Conservation (phyloP, 257 asterid species). For the Nicotiana undulata region DNA sequence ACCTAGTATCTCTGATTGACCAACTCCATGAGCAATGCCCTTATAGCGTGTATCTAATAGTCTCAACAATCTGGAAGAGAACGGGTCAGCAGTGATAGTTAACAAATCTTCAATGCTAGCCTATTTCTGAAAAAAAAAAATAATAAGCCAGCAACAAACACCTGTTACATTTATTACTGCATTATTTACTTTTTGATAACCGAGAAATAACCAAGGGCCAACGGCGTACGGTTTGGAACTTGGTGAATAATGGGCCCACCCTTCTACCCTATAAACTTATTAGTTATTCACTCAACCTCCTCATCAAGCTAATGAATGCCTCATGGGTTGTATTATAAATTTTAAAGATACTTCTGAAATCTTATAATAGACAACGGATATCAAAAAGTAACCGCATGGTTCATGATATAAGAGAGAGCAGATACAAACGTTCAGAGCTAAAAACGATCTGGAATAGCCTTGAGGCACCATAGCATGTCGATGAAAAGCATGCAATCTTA, state of each 20-base stretch:
- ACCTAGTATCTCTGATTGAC: slow-evolving; percentile 91
- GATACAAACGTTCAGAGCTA: neutral
- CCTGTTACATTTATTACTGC: neutral
- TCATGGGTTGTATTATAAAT: neutral
- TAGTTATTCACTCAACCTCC: neutral
- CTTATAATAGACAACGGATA: neutral
- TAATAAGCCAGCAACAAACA: neutral
- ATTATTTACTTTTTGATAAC: neutral
- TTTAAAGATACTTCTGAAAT: neutral
- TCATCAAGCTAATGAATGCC: slow-evolving; percentile 3
- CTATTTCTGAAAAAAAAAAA: neutral
- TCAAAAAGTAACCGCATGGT: neutral
- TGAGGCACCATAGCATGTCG: neutral
- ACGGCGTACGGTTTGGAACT: neutral
- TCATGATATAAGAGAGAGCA: neutral
- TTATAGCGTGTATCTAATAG: slow-evolving; percentile 77
- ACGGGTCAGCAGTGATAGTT: neutral
- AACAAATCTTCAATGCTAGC: neutral
- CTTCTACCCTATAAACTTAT: neutral
- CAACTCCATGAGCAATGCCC: slow-evolving; percentile 98
- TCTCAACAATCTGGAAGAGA: slow-evolving; percentile 63
- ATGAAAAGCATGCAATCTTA: neutral
- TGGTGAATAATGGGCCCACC: neutral
- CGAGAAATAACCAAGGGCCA: neutral
- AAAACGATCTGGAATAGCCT: neutral